Conservation (phyloP, 2,329 filamentous ascomycete species). For the Sarocladiaceae sp. region DNA sequence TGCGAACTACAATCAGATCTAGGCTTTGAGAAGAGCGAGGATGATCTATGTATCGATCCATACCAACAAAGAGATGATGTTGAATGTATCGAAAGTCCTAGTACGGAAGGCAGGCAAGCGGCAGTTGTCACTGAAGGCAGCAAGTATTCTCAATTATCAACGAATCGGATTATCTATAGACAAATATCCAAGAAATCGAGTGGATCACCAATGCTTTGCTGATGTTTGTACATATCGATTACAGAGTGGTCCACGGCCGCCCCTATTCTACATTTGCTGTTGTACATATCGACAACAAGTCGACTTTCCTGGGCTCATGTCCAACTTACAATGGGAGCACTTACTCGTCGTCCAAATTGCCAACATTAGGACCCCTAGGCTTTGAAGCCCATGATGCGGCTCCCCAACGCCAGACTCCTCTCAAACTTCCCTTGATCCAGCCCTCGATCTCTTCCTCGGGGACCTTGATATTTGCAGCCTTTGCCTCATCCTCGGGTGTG, state of each 20-base stretch:
- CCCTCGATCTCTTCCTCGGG: constrained; percentile 67
- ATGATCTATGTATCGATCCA: too few species aligned
- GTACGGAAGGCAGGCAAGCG: too few species aligned
- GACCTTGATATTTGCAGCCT: constrained; percentile 57
- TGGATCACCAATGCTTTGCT: too few species aligned
- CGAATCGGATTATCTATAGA: too few species aligned
- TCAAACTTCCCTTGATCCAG: constrained; percentile 58
- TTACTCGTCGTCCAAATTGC: constrained; percentile 33
- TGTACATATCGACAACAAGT: neutral
- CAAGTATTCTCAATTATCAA: too few species aligned
- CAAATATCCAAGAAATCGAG: too few species aligned
- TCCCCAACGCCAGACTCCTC: constrained; percentile 50
- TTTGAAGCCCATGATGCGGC: constrained; percentile 33
- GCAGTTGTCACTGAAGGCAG: too few species aligned
- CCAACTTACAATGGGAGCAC: neutral
- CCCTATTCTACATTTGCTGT: constrained; percentile 2
- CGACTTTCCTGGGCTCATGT: neutral
- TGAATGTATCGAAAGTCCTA: too few species aligned
- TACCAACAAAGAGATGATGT: too few species aligned
- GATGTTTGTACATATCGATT: neutral
- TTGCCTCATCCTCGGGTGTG: constrained; percentile 62
- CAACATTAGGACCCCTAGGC: constrained; percentile 36
- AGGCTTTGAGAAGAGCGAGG: too few species aligned
- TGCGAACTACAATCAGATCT: too few species aligned
- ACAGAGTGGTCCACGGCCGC: neutral